Evolutionary conservation across 2,329 filamentous ascomycete genomes (phyloP).

Genomic region (Lachnum nothofagi): DNA sequence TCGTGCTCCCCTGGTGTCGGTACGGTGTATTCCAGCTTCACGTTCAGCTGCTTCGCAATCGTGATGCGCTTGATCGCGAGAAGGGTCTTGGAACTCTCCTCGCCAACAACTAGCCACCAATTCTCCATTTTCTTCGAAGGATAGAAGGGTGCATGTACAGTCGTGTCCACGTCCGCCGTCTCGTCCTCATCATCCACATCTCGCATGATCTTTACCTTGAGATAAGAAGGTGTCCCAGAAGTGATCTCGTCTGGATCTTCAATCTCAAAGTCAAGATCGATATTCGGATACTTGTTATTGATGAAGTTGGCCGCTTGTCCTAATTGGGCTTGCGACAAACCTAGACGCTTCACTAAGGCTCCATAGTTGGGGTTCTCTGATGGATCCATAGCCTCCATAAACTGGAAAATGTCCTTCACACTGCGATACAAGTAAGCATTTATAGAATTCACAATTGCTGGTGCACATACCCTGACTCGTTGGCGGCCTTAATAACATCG

Average conservation of each 20-base stretch:
- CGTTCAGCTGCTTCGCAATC: slow-evolving; percentile 70
- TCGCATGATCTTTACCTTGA: slow-evolving; percentile 79
- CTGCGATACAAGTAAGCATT: slow-evolving; percentile 41
- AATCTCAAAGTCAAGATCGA: slow-evolving; percentile 84
- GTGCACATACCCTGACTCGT: slow-evolving; percentile 63
- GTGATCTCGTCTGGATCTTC: slow-evolving; percentile 75
- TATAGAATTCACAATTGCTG: background rate
- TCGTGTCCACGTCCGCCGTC: slow-evolving; percentile 65
- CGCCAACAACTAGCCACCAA: slow-evolving; percentile 96
- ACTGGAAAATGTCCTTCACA: slow-evolving; percentile 92
- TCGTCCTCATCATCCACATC: slow-evolving; percentile 71
- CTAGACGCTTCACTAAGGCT: slow-evolving; percentile 70
- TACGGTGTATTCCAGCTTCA: slow-evolving; percentile 82
- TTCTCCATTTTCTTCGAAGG: slow-evolving; percentile 89
- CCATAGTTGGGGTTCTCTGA: slow-evolving; percentile 82
- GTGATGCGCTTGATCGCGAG: slow-evolving; percentile 93
- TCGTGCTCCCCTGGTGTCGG: slow-evolving; percentile 78
- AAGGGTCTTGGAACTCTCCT: slow-evolving; percentile 81
- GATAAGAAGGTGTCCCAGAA: slow-evolving; percentile 73
- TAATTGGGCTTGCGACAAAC: slow-evolving; percentile 75
- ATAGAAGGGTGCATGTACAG: slow-evolving; percentile 93
- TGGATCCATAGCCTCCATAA: slow-evolving; percentile 98
- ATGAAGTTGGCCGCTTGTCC: slow-evolving; percentile 89
- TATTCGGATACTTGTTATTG: slow-evolving; percentile 91
- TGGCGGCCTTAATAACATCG: slow-evolving; percentile 76